Conservation (phyloP, 106 monocot genomes). For the Dendrobium chrysotoxum region DNA sequence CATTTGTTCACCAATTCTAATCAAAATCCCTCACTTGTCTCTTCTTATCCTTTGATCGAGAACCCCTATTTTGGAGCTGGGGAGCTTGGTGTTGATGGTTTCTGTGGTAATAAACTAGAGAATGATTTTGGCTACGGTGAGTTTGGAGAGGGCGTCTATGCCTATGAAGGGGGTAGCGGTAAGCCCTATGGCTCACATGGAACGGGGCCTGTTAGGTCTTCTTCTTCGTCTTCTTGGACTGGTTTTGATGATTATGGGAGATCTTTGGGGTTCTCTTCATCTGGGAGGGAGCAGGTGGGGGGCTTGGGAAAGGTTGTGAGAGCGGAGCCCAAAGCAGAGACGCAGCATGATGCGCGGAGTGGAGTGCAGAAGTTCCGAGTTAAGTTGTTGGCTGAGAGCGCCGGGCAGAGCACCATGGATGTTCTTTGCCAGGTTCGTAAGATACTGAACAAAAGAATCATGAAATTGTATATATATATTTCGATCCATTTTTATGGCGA, state of each 20-base stretch:
- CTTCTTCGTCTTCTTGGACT: slow-evolving; percentile 10
- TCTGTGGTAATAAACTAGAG: too few relatives aligned
- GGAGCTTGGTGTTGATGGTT: slow-evolving; percentile 9
- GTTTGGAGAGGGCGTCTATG: slow-evolving; percentile 60
- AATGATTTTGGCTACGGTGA: slow-evolving; percentile 4
- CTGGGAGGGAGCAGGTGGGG: slow-evolving; percentile 12
- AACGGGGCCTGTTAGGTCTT: slow-evolving; percentile 20
- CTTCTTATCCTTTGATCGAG: slow-evolving; percentile 29
- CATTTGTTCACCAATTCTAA: slow-evolving; percentile 7
- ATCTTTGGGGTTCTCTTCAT: slow-evolving; percentile 6
- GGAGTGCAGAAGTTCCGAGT: slow-evolving; percentile 68
- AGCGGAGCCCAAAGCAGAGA: slow-evolving; percentile 50
- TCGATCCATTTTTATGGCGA: not conserved
- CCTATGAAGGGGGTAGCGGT: slow-evolving; percentile 60
- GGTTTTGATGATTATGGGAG: slow-evolving; percentile 34
- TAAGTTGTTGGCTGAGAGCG: slow-evolving; percentile 59
- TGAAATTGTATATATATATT: too few relatives aligned
- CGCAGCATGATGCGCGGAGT: slow-evolving; percentile 40
- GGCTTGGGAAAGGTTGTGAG: slow-evolving; percentile 33
- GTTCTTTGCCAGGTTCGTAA: slow-evolving; percentile 83
- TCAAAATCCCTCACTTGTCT: not conserved
- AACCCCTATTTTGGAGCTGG: slow-evolving; percentile 17
- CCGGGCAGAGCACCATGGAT: slow-evolving; percentile 49
- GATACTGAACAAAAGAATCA: not conserved
- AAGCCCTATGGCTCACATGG: slow-evolving; percentile 61